Percentiles rank a stretch among this genome's conserved stretches.
phyloP scores from a whole-genome alignment of 208 protist genomes.

The Trypanosoma rangeli region DNA sequence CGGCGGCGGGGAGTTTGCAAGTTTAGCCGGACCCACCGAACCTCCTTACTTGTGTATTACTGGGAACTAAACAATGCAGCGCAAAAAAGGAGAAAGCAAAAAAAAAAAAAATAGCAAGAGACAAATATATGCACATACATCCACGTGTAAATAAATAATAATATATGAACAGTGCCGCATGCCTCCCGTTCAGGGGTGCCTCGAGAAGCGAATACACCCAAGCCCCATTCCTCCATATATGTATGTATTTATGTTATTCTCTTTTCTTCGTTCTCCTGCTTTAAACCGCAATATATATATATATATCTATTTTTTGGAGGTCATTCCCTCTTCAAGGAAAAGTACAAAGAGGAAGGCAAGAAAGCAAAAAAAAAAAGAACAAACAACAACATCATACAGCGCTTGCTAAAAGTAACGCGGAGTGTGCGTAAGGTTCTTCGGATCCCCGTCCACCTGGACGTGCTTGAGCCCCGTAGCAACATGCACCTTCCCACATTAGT shows the following conservation, averaged over 20 bases:
- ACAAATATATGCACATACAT: neutral
- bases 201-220: neutral
- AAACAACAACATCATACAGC: constrained; percentile 3
- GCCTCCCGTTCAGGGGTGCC: neutral
- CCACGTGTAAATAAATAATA: neutral
- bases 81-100: neutral
- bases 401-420: constrained; percentile 6
- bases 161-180: neutral
- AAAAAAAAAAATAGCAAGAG: neutral
- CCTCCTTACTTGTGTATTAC: neutral
- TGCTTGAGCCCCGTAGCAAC: neutral
- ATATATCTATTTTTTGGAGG: constrained; percentile 1
- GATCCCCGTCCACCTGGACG: neutral
- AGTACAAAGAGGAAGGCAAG: neutral
- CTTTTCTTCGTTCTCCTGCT: neutral
- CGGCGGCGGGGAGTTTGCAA: neutral
- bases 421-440: neutral
- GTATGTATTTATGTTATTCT: neutral
- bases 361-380: constrained; percentile 18
- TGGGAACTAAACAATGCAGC: neutral
- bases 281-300: neutral
- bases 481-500: constrained; percentile 38
- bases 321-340: neutral
- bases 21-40: neutral
- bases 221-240: neutral